These are phyloP conservation scores for Penicillium salamii DNA, from an alignment of 495 filamentous ascomycete species.

Conservation along the genomic window DNA sequence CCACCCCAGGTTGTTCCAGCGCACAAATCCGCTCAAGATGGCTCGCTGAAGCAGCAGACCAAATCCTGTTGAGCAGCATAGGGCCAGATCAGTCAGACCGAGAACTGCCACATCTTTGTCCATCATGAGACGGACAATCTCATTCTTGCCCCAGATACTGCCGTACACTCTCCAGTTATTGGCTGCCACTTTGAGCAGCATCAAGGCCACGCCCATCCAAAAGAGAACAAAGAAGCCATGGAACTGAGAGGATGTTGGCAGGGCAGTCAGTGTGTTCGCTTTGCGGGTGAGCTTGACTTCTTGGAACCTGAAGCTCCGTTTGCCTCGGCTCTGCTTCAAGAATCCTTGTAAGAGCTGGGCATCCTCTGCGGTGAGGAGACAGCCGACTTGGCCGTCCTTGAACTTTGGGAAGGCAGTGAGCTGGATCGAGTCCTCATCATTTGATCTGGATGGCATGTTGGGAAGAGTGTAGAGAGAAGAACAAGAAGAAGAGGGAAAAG, in stretches of 20 bases:
- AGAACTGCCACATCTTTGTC: constrained; percentile 62
- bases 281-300: constrained; percentile 67
- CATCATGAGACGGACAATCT: constrained; percentile 69
- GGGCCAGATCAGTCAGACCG: constrained; percentile 61
- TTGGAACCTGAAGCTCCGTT: constrained; percentile 49
- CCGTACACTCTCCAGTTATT: constrained; percentile 63
- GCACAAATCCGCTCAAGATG: constrained; percentile 49
- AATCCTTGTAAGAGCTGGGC: constrained; percentile 45
- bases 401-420: constrained; percentile 37
- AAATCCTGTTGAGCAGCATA: constrained; percentile 58
- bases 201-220: constrained; percentile 63
- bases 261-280: constrained; percentile 68
- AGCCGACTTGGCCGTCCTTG: constrained; percentile 43
- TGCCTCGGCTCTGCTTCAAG: constrained; percentile 29
- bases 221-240: constrained; percentile 77
- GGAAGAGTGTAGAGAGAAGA: too few species aligned
- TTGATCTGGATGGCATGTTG: too few species aligned
- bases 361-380: constrained; percentile 57
- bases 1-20: constrained; percentile 66
- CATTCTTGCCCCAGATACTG: constrained; percentile 60
- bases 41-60: constrained; percentile 58
- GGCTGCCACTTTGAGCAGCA: constrained; percentile 59
- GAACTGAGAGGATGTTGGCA: constrained; percentile 57
- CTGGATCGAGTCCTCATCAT: background rate
- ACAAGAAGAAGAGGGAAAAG: too few species aligned